Evolutionary conservation across 2,329 filamentous ascomycete species (phyloP), one percentile per base, ranked within the genome.

Genomic region (Epichloe coenophiala): DNA sequence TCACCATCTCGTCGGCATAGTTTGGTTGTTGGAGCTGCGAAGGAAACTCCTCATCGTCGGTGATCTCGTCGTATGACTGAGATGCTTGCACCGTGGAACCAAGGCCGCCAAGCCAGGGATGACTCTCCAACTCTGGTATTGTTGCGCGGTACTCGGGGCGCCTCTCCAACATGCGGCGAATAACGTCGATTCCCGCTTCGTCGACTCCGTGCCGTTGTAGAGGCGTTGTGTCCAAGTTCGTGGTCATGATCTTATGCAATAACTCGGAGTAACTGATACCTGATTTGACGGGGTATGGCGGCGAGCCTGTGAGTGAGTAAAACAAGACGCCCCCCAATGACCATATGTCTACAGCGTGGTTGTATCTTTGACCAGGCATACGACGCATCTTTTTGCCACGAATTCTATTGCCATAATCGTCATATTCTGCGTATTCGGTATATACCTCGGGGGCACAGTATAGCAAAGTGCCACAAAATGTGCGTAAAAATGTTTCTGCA

Each of bases 371-470:
- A 49, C 68, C 77, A 56, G 68, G 65, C 12, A 61, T 58, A 52
- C 83, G 79, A 21, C 81, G 76, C 59, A 80, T 76, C 57, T 81
- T 84, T 51, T 77, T 77, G n/a, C 81, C 75, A 35, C 75, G 74
- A 38, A 74, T 75, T 38, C 81, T 73, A 53, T 82, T 76, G n/a
- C 78, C 81, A 46, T 80, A 72, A 58, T 86, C 83, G 59, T 94
- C 85, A 47, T 83, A 83, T 55, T 83, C 76, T 23, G 68, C 65
- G 58, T 77, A 84, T 53, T 83, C 81, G 7, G 86, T 88, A 61
- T 97, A 98, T 2, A 98, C 91, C 62, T 98, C 93, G 0, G 93
- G 93, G 0, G 93, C 93, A 64, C 93, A 97, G 67, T 97, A 98
- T 3, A 98, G 72, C 31, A 98, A 71, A 0, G 93, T 98, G 35